Evolutionary conservation across 768 basidiomycete genomes (phyloP).

Genomic region (Boletus reticuloceps): DNA sequence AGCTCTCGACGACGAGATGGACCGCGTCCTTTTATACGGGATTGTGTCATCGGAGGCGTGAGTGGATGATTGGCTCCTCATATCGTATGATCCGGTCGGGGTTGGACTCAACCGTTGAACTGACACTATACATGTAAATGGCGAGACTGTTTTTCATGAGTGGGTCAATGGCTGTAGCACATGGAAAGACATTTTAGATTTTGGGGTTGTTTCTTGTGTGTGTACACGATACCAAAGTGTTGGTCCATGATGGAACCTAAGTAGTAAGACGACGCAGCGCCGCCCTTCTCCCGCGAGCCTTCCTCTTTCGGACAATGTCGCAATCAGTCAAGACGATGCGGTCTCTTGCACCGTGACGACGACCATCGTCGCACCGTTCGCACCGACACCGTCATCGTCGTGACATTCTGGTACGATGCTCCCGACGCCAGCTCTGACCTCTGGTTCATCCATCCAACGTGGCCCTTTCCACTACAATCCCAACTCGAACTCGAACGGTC

Average conservation of each 20-base stretch:
- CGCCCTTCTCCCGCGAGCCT: constrained; percentile 25
- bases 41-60: constrained; percentile 6
- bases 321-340: too few species aligned
- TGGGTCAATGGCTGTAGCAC: constrained; percentile 14
- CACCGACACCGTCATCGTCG: constrained; percentile 1
- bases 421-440: constrained; percentile 22
- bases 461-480: constrained; percentile 28
- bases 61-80: constrained; percentile 12
- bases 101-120: neutral
- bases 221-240: too few species aligned
- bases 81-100: constrained; percentile 12
- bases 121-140: too few species aligned
- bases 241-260: too few species aligned
- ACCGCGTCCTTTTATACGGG: constrained; percentile 15
- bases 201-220: too few species aligned
- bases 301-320: constrained; percentile 23
- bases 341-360: neutral
- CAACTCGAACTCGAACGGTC: constrained; percentile 2
- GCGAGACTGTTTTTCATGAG: neutral
- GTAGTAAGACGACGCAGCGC: too few species aligned
- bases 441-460: constrained; percentile 39
- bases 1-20: neutral
- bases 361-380: too few species aligned
- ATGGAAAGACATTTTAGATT: neutral
- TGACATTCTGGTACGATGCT: constrained; percentile 21